Conservation (phyloP, 1,139 yeast species). For the Yamadazyma diddensiae region DNA sequence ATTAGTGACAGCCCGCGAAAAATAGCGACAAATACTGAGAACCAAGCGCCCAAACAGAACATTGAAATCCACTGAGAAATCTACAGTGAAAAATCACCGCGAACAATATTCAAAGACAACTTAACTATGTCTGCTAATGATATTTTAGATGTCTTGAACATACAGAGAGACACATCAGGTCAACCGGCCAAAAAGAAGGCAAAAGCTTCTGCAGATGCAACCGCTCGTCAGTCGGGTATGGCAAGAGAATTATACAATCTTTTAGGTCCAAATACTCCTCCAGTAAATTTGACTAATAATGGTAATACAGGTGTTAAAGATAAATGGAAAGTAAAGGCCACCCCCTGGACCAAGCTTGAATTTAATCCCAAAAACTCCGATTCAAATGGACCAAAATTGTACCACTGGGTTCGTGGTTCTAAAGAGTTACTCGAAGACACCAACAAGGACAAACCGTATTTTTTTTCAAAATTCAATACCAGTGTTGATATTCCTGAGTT, state of each 20-base stretch:
- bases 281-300: conserved; percentile 58
- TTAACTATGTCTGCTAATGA: conserved; percentile 52
- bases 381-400: conserved; percentile 43
- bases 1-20: too few relatives aligned
- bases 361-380: conserved; percentile 58
- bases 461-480: conserved; percentile 75
- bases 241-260: conserved; percentile 86
- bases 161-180: conserved; percentile 42
- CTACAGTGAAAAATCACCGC: too few relatives aligned
- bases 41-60: too few relatives aligned
- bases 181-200: conserved; percentile 41
- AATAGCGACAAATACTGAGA: too few relatives aligned
- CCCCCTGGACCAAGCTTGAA: conserved; percentile 75
- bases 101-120: not conserved
- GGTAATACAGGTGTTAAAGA: conserved; percentile 57
- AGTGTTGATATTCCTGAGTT: conserved; percentile 68
- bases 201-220: conserved; percentile 28
- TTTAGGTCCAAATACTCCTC: conserved; percentile 91
- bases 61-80: too few relatives aligned
- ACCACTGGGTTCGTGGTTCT: conserved; percentile 89
- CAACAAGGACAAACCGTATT: conserved; percentile 52
- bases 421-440: conserved; percentile 40
- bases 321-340: conserved; percentile 62
- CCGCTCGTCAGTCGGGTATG: conserved; percentile 66
- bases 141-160: conserved; percentile 74